Percentiles rank a stretch among this genome's conserved stretches.
Evolutionary conservation across 2,329 filamentous ascomycete species (phyloP).

Genomic region (Pseudogymnoascus sp.): DNA sequence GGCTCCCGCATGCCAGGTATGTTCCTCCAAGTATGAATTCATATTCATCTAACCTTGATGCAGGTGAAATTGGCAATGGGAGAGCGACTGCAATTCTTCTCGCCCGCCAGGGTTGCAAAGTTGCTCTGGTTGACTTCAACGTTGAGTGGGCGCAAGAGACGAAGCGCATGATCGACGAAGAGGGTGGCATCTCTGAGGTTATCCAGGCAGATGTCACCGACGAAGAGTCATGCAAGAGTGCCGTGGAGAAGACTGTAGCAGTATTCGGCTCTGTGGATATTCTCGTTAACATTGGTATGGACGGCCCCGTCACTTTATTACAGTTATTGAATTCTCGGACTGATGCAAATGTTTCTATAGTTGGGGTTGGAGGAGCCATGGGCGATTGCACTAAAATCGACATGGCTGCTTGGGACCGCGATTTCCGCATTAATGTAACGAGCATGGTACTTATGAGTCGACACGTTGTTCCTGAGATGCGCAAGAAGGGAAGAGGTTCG

Average conservation of each 20-base stretch:
- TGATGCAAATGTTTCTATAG: slow-evolving; percentile 21
- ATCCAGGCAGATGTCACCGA: slow-evolving; percentile 49
- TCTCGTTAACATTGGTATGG: slow-evolving; percentile 57
- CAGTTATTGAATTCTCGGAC: slow-evolving; percentile 20
- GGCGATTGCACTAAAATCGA: slow-evolving; percentile 57
- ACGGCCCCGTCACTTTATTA: neutral
- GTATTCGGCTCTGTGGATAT: slow-evolving; percentile 54
- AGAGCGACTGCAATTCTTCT: slow-evolving; percentile 52
- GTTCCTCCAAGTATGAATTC: neutral
- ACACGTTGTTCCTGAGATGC: slow-evolving; percentile 54
- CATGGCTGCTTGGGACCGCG: slow-evolving; percentile 48
- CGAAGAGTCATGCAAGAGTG: slow-evolving; percentile 42
- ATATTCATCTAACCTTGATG: slow-evolving; percentile 24
- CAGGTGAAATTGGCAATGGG: slow-evolving; percentile 55
- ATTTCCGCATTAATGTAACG: slow-evolving; percentile 54
- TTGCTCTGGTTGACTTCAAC: slow-evolving; percentile 52
- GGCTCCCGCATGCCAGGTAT: slow-evolving; percentile 33
- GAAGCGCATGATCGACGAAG: slow-evolving; percentile 15
- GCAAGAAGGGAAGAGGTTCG: slow-evolving; percentile 37
- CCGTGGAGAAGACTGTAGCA: slow-evolving; percentile 35
- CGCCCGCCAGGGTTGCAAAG: slow-evolving; percentile 49
- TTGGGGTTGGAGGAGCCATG: slow-evolving; percentile 42
- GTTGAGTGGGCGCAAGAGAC: slow-evolving; percentile 45
- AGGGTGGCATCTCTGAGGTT: slow-evolving; percentile 38
- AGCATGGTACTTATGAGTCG: slow-evolving; percentile 61